Percentiles rank a stretch among this genome's conserved stretches.
phyloP scores from a whole-genome alignment of 164 flowering plant species.

The Nelumbo lutea region DNA sequence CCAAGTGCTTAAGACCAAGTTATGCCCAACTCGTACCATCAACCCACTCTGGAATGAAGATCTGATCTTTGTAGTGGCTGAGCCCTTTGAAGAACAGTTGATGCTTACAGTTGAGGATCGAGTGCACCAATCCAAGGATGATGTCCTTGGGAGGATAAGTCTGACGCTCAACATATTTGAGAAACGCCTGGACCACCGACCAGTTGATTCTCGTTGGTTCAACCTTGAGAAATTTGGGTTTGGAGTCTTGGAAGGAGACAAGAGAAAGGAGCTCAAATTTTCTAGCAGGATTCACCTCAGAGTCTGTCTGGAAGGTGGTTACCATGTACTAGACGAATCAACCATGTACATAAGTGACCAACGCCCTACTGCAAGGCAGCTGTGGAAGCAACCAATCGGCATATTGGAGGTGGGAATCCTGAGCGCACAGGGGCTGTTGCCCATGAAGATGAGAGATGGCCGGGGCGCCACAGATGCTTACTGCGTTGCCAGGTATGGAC shows the following conservation, averaged over 20 bases:
- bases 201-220: conserved; percentile 39
- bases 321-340: conserved; percentile 46
- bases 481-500: conserved; percentile 47
- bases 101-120: conserved; percentile 36
- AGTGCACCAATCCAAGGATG: conserved; percentile 31
- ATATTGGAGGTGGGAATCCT: conserved; percentile 38
- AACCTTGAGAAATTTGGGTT: conserved; percentile 39
- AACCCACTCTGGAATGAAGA: conserved; percentile 49
- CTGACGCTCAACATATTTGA: conserved; percentile 29
- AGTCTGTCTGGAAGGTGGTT: conserved; percentile 44
- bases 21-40: conserved; percentile 22
- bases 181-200: conserved; percentile 31
- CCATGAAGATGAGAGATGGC: conserved; percentile 42
- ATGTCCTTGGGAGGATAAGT: conserved; percentile 27
- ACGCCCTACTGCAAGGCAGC: conserved; percentile 44
- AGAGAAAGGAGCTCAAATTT: conserved; percentile 37
- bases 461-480: conserved; percentile 45
- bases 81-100: conserved; percentile 43
- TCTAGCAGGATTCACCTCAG: conserved; percentile 40
- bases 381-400: conserved; percentile 40
- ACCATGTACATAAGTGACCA: conserved; percentile 41
- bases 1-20: conserved; percentile 32
- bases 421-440: conserved; percentile 35
- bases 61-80: conserved; percentile 39
- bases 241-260: conserved; percentile 31